These are phyloP conservation scores for Claviceps humidiphila DNA, from an alignment of 2,329 filamentous ascomycete genomes.

Conservation along the genomic window DNA sequence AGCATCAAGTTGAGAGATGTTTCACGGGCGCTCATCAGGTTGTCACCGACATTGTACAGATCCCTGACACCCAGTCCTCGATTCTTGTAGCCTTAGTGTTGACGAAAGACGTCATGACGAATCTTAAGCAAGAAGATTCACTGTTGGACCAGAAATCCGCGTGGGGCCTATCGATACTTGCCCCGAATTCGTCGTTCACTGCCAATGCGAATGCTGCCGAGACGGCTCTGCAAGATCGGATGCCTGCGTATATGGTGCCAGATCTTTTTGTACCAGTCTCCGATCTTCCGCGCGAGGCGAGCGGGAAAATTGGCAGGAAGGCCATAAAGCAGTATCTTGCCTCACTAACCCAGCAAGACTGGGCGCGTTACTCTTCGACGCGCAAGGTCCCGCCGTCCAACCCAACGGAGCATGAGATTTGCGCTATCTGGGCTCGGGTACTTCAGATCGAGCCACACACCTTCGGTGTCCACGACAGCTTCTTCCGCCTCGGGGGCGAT, in stretches of 20 bases:
- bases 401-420: background rate
- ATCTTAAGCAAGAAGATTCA: too few species aligned
- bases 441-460: background rate
- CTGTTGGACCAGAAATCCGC: too few species aligned
- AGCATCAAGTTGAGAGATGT: background rate
- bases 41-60: background rate
- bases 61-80: background rate
- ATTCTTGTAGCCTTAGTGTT: background rate
- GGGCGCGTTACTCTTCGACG: background rate
- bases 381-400: background rate
- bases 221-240: background rate
- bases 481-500: background rate
- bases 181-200: background rate
- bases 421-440: background rate
- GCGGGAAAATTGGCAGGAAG: background rate
- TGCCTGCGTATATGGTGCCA: background rate
- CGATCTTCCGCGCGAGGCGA: background rate
- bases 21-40: background rate
- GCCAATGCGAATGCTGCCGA: background rate
- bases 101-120: too few species aligned
- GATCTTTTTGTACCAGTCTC: background rate
- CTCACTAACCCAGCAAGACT: background rate
- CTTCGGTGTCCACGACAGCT: background rate
- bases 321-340: background rate
- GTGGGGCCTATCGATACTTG: background rate